Evolutionary conservation across 495 filamentous ascomycete species (phyloP), one percentile per base, ranked within the genome.

Genomic region (Aspergillus conjunctus): DNA sequence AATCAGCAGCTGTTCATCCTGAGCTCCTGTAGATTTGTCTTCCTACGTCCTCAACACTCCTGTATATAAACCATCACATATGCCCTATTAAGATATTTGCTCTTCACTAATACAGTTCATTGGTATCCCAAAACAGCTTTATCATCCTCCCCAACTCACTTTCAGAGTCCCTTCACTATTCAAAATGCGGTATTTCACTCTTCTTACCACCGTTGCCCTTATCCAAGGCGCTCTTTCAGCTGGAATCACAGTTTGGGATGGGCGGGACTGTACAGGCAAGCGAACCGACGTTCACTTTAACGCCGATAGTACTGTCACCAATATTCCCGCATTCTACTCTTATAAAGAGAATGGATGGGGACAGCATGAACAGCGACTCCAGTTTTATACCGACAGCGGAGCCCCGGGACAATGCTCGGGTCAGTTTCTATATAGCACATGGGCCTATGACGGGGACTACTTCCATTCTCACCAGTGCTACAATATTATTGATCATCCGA

Each of bases 261-360:
- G 43, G 10, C 43, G 14, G 12, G 43, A 45, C n/a, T 45, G 43
- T 17, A 45, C 43, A 2, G 43, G 43, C 2, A 17, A 45, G 10
- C 11, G 7, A 12, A 17, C 10, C 1, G 43, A 45, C 10, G 43
- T 45, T 17, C 43, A 45, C 43, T 12, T 45, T 45, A 7, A 45
- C 43, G 43, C 10, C 43, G n/a, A 45, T 17, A 45, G 43, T 17
- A 14, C 11, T n/a, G 43, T 45, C 11, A 7, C 10, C 43, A 14
- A 45, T 17, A 17, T 45, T n/a, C 11, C 43, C 43, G n/a, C 11
- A 15, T 45, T 45, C 43, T 17, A 45, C 11, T 45, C 43, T 1
- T 45, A 45, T 17, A 45, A 20, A n/a, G 43, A 45, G n/a, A 45
- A 45, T 45, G 43, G 43, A 45, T 45, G 43, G 43, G 43, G 43